Base-by-base conservation (phyloP, 139 green algal genomes). In the Auxenochlorella pyrenoidosa region DNA sequence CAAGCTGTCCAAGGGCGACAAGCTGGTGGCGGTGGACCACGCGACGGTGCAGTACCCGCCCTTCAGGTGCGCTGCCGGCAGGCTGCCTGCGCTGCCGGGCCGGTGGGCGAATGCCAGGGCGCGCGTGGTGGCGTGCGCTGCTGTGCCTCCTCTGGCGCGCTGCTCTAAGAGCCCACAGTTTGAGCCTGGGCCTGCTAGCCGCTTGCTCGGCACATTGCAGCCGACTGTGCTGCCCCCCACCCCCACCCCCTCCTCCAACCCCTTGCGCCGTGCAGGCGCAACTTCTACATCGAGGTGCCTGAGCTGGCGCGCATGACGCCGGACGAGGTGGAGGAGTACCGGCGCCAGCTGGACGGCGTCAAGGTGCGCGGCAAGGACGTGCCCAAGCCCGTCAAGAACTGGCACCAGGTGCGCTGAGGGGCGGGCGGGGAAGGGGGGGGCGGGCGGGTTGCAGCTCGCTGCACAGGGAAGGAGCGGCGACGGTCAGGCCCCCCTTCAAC, bases 1-100 rank as follows among this genome's bases (percentile, higher is more conserved):
- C 58, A 96, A 96, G 87, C 84, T 97, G 72, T 95, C 86, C 89
- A 99, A 99, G 93, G 94, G 94, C 28, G 97, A 99, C 82, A 95
- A 95, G 88, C 93, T 99, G 79, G 90, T 86, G 38, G 87, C 91
- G 43, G 91, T 97, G 18, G 96, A 99, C 90, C 97, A 99, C 83
- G 79, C 73, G 66, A 79, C 79, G 21, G 90, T 98, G 34, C 82
- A 92, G 40, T 98, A 98, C 94, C 85, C 88, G 19, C 93, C 96
- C 54, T 98, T 99, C 93, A 90, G 84, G 84, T 83, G 41, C 0
- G 83, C 51, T 40, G 54, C 54, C 18, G 16, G 54, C 13, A 24
- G 36, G 63, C 36, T 71, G 63, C 4, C 63, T 15, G 21, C 8
- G 63, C 63, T 34, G 26, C 28, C 12, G 47, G 12, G 47, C 21